Evolutionary conservation across 306 rosid species (phyloP).

Genomic region (Cyamopsis tetragonoloba): DNA sequence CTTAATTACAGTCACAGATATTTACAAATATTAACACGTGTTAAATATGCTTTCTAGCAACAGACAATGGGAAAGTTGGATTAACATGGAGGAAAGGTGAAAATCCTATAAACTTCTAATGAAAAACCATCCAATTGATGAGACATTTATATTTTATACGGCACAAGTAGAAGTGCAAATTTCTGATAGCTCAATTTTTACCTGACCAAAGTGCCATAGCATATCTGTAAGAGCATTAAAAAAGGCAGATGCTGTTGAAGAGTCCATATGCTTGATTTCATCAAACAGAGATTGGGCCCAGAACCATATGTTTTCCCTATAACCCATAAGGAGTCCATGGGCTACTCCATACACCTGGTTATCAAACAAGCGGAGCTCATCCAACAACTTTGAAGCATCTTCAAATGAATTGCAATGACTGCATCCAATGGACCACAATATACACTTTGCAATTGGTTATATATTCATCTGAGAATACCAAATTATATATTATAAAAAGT

Average conservation of each 20-base stretch:
- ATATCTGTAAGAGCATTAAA: constrained; percentile 94
- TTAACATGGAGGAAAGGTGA: background rate
- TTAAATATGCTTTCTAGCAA: no score
- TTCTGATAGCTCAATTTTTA: constrained; percentile 27
- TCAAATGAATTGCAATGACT: constrained; percentile 77
- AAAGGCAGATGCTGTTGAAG: constrained; percentile 86
- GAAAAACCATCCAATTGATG: background rate
- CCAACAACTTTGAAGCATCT: constrained; percentile 81
- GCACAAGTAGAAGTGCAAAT: background rate
- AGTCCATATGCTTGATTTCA: constrained; percentile 83
- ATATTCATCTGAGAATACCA: constrained; percentile 3
- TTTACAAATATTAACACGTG: no score
- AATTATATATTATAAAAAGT: background rate
- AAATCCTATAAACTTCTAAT: background rate
- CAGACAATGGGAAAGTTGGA: background rate
- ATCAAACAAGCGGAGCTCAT: constrained; percentile 76
- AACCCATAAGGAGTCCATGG: constrained; percentile 83
- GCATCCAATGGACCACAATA: constrained; percentile 36
- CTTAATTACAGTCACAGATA: no score
- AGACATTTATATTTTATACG: background rate
- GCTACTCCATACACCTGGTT: constrained; percentile 90
- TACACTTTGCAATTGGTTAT: constrained; percentile 8
- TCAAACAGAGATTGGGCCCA: constrained; percentile 70
- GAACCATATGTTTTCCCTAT: constrained; percentile 63
- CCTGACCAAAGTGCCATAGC: constrained; percentile 98